Percentiles rank a stretch among this genome's conserved stretches.
Conservation (phyloP, 2,329 filamentous ascomycete species). For the Colletotrichum sp. region DNA sequence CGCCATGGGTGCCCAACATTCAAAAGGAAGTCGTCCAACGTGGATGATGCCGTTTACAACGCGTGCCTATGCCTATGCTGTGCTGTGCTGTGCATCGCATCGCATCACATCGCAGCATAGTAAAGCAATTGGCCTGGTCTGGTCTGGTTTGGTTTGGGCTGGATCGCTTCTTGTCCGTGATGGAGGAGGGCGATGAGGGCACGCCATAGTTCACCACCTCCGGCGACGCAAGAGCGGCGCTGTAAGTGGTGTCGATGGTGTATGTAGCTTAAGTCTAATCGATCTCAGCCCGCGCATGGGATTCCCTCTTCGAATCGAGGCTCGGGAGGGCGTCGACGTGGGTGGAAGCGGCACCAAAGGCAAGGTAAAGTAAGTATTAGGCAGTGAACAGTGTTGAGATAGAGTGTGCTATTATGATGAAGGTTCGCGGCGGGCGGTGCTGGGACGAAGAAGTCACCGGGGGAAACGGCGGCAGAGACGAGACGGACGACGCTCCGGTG, state of each 20-base stretch:
- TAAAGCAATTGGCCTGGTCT: background rate
- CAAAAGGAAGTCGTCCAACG: background rate
- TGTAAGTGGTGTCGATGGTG: background rate
- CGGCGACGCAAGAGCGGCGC: background rate
- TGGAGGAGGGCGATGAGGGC: background rate
- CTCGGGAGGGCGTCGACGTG: background rate
- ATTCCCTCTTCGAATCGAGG: background rate
- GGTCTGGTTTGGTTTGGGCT: background rate
- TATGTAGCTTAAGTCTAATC: background rate
- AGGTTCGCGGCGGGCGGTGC: background rate
- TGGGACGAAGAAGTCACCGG: background rate
- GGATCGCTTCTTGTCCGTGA: background rate
- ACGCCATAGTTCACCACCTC: background rate
- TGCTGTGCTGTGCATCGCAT: slow-evolving; percentile 6
- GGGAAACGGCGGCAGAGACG: background rate
- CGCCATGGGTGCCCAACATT: slow-evolving; percentile 17
- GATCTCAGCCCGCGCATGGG: background rate
- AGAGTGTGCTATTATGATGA: background rate
- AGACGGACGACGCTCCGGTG: background rate
- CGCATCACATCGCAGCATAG: background rate
- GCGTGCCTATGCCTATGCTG: background rate
- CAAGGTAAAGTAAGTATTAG: background rate
- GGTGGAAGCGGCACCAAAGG: background rate
- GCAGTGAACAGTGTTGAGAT: background rate
- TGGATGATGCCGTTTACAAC: slow-evolving; percentile 1